A percentile compares a stretch with the other conserved stretches of the same genome.
phyloP scores from a whole-genome alignment of 257 asterid species.

The Solanum arcanum region DNA sequence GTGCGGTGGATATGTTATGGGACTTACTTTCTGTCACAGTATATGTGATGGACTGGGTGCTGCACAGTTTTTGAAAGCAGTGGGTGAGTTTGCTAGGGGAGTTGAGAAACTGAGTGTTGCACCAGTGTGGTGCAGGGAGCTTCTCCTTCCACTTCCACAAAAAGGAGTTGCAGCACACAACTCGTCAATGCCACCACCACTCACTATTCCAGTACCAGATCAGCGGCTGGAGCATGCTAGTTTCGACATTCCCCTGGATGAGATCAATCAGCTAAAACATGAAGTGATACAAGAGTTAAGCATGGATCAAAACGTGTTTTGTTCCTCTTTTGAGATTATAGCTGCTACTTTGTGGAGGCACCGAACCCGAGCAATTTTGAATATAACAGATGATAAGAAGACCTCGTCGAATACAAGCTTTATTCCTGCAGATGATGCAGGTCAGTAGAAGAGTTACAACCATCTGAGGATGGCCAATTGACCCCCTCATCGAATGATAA shows the following conservation, averaged over 20 bases:
- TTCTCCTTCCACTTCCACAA: constrained; percentile 9
- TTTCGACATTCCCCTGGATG: constrained; percentile 18
- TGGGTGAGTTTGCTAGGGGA: constrained; percentile 41
- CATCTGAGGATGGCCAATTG: neutral
- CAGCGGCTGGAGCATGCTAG: constrained; percentile 26
- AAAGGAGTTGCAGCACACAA: neutral
- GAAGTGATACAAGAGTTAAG: neutral
- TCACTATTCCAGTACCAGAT: constrained; percentile 7
- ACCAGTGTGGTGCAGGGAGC: constrained; percentile 37
- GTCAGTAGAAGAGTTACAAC: neutral
- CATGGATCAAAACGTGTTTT: neutral
- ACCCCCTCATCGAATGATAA: neutral
- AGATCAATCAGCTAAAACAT: constrained; percentile 22
- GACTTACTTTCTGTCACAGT: constrained; percentile 39
- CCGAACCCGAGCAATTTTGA: constrained; percentile 20
- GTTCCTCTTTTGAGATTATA: constrained; percentile 34
- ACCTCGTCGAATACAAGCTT: neutral
- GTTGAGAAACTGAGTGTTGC: constrained; percentile 9
- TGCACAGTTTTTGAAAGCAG: constrained; percentile 50
- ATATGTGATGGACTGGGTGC: constrained; percentile 50
- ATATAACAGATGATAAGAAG: neutral
- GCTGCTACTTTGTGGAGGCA: constrained; percentile 36
- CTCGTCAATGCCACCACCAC: neutral
- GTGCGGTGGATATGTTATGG: constrained; percentile 36
- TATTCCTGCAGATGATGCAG: neutral